A percentile compares a stretch with the other conserved stretches of the same genome.
Conservation (phyloP, 208 protist genomes). For the Kentomonas sorsogonicus region DNA sequence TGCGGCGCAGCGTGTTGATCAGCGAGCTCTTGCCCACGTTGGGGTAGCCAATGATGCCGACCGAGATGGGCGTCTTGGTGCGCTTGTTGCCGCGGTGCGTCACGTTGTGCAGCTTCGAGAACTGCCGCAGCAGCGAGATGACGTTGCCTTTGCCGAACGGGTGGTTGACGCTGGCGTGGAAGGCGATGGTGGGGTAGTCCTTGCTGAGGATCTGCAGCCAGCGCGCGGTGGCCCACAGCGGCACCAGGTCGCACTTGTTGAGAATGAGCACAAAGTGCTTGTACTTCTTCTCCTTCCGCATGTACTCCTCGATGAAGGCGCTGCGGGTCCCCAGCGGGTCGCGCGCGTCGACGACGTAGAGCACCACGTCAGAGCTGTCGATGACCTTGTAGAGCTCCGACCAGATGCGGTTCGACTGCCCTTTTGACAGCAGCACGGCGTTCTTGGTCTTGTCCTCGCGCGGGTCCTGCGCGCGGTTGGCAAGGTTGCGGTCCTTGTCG, state of each 20-base stretch:
- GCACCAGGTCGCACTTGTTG: slow-evolving; percentile 99
- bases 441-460: slow-evolving; percentile 76
- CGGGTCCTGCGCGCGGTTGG: slow-evolving; percentile 25
- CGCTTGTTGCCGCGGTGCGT: slow-evolving; percentile 81
- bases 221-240: slow-evolving; percentile 96
- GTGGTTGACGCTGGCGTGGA: slow-evolving; percentile 98
- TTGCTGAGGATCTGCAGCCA: slow-evolving; percentile 97
- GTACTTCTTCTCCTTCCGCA: slow-evolving; percentile 95
- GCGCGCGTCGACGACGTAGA: slow-evolving; percentile 97
- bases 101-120: slow-evolving; percentile 88
- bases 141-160: slow-evolving; percentile 99
- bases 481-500: slow-evolving; percentile 54
- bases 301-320: slow-evolving; percentile 89
- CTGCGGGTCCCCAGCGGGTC: slow-evolving; percentile 99
- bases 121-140: slow-evolving; percentile 98
- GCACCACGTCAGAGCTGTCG: slow-evolving; percentile 99
- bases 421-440: slow-evolving; percentile 95
- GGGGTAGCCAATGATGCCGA: slow-evolving; percentile 97
- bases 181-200: slow-evolving; percentile 99
- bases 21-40: slow-evolving; percentile 99
- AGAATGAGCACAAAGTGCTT: slow-evolving; percentile 99
- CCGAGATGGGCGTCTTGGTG: slow-evolving; percentile 86
- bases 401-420: slow-evolving; percentile 99
- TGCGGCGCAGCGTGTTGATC: slow-evolving; percentile 99
- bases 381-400: slow-evolving; percentile 99